phyloP scores from a whole-genome alignment of 768 basidiomycete genomes.

The Coprinopsis marcescibilis region DNA sequence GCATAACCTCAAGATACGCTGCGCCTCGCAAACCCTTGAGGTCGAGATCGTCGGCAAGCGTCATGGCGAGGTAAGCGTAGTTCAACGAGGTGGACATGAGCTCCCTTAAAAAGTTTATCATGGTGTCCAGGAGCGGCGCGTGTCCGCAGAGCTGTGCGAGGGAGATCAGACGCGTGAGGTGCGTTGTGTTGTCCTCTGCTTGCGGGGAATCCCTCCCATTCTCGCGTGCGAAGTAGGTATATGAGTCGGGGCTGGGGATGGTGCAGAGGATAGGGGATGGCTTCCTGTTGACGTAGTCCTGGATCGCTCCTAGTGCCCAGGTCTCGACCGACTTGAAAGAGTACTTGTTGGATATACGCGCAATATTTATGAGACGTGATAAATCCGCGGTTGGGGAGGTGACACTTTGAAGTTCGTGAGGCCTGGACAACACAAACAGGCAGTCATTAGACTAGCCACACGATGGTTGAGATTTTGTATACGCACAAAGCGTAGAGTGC shows the following conservation, averaged over 20 bases:
- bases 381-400: conserved; percentile 47
- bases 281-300: conserved; percentile 57
- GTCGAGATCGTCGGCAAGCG: conserved; percentile 64
- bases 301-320: conserved; percentile 72
- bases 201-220: conserved; percentile 12
- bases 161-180: conserved; percentile 54
- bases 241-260: conserved; percentile 32
- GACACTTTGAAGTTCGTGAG: conserved; percentile 50
- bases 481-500: conserved; percentile 70
- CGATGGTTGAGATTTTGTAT: background rate
- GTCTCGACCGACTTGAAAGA: conserved; percentile 68
- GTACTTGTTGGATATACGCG: conserved; percentile 66
- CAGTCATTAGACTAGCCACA: background rate
- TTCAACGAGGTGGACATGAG: conserved; percentile 58
- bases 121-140: conserved; percentile 50
- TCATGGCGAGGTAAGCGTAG: conserved; percentile 70
- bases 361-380: conserved; percentile 42
- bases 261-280: conserved; percentile 43
- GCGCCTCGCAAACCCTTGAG: conserved; percentile 53
- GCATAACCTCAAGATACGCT: conserved; percentile 73
- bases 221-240: conserved; percentile 21
- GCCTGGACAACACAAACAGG: conserved; percentile 35
- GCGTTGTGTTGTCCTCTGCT: conserved; percentile 32
- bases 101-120: conserved; percentile 52
- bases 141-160: conserved; percentile 67